These are phyloP conservation scores for Anisodus tanguticus DNA, from an alignment of 257 asterid species.

Conservation along the genomic window DNA sequence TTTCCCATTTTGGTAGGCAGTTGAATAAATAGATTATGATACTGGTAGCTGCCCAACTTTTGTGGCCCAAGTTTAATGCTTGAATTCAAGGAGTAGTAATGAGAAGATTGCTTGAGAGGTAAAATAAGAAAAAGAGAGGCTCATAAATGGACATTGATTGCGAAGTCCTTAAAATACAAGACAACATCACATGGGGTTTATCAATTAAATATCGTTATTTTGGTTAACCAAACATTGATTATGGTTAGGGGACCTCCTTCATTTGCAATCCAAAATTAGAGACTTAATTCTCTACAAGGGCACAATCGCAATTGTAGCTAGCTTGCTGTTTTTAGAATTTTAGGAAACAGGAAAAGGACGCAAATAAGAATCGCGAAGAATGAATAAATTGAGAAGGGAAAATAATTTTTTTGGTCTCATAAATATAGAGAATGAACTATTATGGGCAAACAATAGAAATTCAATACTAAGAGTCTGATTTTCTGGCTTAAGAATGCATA, in stretches of 20 bases:
- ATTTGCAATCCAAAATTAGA: no score
- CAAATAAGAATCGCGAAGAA: not conserved
- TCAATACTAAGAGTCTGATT: no score
- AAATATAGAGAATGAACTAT: no score
- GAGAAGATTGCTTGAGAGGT: conserved; percentile 25
- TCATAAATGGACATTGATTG: conserved; percentile 16
- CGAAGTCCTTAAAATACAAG: conserved; percentile 25
- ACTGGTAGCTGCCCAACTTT: not conserved
- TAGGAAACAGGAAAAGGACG: not conserved
- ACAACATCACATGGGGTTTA: conserved; percentile 25
- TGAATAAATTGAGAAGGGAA: not conserved
- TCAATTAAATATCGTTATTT: not conserved
- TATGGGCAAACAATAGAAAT: no score
- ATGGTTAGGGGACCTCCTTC: no score
- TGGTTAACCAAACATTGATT: not conserved
- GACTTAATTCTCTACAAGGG: not conserved
- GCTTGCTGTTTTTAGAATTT: not conserved
- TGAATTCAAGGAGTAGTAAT: conserved; percentile 9
- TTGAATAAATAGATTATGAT: not conserved
- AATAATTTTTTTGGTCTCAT: not conserved
- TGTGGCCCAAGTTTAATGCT: conserved; percentile 4
- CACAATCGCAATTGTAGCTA: not conserved
- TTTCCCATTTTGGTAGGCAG: not conserved
- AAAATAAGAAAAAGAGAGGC: not conserved
- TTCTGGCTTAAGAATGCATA: no score